Evolutionary conservation across 2,329 filamentous ascomycete genomes (phyloP), one percentile per base, ranked within the genome.

Genomic region (Metarhizium guizhouense): DNA sequence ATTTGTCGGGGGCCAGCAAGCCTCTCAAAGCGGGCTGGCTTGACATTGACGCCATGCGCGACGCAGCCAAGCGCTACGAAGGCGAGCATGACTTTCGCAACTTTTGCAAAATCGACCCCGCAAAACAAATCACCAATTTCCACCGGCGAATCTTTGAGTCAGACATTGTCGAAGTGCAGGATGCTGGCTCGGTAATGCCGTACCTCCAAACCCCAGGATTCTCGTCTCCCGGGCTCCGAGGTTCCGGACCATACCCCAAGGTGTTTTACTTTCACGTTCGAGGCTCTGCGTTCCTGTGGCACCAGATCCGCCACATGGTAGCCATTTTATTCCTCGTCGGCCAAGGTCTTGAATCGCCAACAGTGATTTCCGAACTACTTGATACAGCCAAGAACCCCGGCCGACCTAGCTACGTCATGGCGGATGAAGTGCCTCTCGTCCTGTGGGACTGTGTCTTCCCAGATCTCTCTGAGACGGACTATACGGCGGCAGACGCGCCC

Each of bases 391-490:
- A 79, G 60, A 86, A 85, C 63, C 90, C 92, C 2, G 74, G 83
- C n/a, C 85, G 87, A 60, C 94, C 94, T 1, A 83, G 82, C 58
- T 99, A 97, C 72, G 83, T 88, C 65, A 95, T 99, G 84, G 94
- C 94, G 1, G 85, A 86, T 52, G 93, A 97, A 68, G 82, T 85
- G 30, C 93, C 94, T 2, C 80, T 99, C 8, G 94, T 97, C 16
- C 81, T 99, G 6, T 97, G 93, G 93, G 90, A 97, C 72, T 97
- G 93, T 71, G 79, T 95, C 38, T 99, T 96, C 70, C 90, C 90
- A 0, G 72, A 73, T 50, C 42, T 55, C 8, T 47, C 45, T 13
- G 10, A 54, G 47, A 48, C 14, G 7, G 47, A 54, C 29, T 25
- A 36, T 47, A 25, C 40, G 13, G 51, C 47, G 5, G 45, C 34